Percentiles rank a stretch among this genome's conserved stretches.
These are phyloP conservation scores for Heimioporus sp. DNA, from an alignment of 768 basidiomycete genomes.

Conservation along the genomic window DNA sequence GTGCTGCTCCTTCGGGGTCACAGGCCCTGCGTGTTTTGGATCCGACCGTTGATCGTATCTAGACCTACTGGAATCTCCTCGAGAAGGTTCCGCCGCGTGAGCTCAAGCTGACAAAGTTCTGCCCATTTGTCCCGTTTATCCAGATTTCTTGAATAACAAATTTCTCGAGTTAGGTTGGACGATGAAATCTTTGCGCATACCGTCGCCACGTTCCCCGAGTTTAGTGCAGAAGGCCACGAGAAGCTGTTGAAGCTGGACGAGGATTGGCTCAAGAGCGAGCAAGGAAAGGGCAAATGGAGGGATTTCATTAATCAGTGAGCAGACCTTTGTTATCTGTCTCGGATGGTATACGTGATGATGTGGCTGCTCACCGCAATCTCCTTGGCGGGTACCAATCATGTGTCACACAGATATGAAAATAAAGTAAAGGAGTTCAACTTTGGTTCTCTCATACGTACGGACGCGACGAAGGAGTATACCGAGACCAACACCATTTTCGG, in stretches of 20 bases:
- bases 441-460: constrained; percentile 86
- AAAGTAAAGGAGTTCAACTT: constrained; percentile 95
- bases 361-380: constrained; percentile 6
- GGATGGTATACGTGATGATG: background rate
- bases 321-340: background rate
- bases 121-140: background rate
- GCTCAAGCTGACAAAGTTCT: constrained; percentile 79
- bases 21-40: background rate
- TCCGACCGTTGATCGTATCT: constrained; percentile 10
- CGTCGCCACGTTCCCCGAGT: constrained; percentile 79
- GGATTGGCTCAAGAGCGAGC: constrained; percentile 85
- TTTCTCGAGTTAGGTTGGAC: constrained; percentile 57
- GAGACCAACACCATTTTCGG: constrained; percentile 96
- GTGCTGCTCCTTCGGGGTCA: background rate
- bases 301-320: constrained; percentile 76
- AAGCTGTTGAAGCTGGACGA: constrained; percentile 70
- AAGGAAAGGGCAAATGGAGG: constrained; percentile 90
- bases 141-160: constrained; percentile 10
- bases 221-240: constrained; percentile 45
- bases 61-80: constrained; percentile 96
- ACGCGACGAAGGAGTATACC: constrained; percentile 78
- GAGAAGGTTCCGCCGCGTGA: constrained; percentile 74
- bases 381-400: no score
- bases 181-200: constrained; percentile 88
- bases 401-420: constrained; percentile 68